Percentiles rank a stretch among this genome's conserved stretches.
These are phyloP conservation scores for Aphanomyces euteiches DNA, from an alignment of 352 stramenopile genomes.

Conservation along the genomic window DNA sequence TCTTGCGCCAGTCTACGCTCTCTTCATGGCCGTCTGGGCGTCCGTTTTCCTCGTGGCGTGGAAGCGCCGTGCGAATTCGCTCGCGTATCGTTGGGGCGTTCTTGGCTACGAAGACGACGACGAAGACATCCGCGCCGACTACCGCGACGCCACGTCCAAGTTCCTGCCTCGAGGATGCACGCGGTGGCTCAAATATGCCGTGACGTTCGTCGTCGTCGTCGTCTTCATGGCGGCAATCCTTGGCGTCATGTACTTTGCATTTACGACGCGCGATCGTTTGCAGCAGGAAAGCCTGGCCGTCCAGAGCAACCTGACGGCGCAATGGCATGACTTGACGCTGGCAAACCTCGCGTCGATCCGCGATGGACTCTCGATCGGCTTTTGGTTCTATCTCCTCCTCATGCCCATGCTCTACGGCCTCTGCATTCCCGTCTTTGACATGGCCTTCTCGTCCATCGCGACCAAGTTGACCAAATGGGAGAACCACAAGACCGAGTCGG, in stretches of 20 bases:
- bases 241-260: slow-evolving; percentile 56
- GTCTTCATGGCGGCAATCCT: slow-evolving; percentile 57
- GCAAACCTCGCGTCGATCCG: slow-evolving; percentile 50
- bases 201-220: slow-evolving; percentile 63
- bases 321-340: slow-evolving; percentile 52
- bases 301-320: slow-evolving; percentile 44
- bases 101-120: slow-evolving; percentile 83
- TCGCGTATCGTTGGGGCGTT: slow-evolving; percentile 88
- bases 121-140: slow-evolving; percentile 80
- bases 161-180: slow-evolving; percentile 67
- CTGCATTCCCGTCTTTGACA: slow-evolving; percentile 74
- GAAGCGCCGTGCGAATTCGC: slow-evolving; percentile 61
- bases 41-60: slow-evolving; percentile 86
- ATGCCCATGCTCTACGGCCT: slow-evolving; percentile 85
- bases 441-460: slow-evolving; percentile 82
- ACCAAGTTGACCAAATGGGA: slow-evolving; percentile 91
- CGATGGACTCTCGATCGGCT: slow-evolving; percentile 59
- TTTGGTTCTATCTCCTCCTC: slow-evolving; percentile 83
- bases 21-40: slow-evolving; percentile 89
- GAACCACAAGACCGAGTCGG: slow-evolving; percentile 85
- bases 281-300: slow-evolving; percentile 34
- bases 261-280: slow-evolving; percentile 47
- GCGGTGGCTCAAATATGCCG: slow-evolving; percentile 64
- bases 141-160: slow-evolving; percentile 48
- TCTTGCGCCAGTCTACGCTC: slow-evolving; percentile 66